These are phyloP conservation scores for Pythium periplocum DNA, from an alignment of 352 stramenopile species.

Conservation along the genomic window DNA sequence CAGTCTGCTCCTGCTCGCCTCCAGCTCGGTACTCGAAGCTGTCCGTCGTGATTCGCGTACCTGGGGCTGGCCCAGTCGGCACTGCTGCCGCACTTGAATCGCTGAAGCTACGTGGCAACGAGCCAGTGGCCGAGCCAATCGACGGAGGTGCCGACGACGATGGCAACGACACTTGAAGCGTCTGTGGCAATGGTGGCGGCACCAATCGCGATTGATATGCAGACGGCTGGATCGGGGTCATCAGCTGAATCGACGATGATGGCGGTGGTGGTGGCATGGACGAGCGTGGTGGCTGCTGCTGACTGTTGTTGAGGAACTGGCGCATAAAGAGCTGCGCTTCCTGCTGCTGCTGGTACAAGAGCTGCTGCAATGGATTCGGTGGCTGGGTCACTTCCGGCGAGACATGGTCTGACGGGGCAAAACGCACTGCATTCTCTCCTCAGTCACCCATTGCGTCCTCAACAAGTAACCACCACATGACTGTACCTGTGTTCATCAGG, in stretches of 20 bases:
- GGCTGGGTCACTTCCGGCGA: slow-evolving; percentile 67
- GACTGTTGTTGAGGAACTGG: slow-evolving; percentile 17
- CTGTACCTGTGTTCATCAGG: neutral
- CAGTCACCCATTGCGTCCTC: neutral
- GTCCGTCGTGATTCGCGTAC: slow-evolving; percentile 41
- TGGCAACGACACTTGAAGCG: slow-evolving; percentile 24
- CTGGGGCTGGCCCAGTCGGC: slow-evolving; percentile 34
- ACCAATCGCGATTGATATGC: slow-evolving; percentile 12
- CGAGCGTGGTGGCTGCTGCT: slow-evolving; percentile 14
- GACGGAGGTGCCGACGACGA: slow-evolving; percentile 23
- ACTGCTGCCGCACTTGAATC: slow-evolving; percentile 35
- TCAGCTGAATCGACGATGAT: slow-evolving; percentile 21
- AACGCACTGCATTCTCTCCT: slow-evolving; percentile 25
- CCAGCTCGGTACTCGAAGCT: slow-evolving; percentile 49
- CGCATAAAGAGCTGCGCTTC: slow-evolving; percentile 18
- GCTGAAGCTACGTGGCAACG: slow-evolving; percentile 22
- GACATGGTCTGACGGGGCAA: slow-evolving; percentile 43
- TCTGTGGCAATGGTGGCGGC: slow-evolving; percentile 15
- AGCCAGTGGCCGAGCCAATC: slow-evolving; percentile 7
- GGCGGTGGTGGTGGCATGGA: slow-evolving; percentile 20
- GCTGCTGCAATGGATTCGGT: slow-evolving; percentile 54
- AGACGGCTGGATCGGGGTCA: slow-evolving; percentile 20
- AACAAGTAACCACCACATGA: neutral
- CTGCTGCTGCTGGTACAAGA: slow-evolving; percentile 53
- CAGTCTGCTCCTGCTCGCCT: slow-evolving; percentile 22